phyloP scores from a whole-genome alignment of 768 basidiomycete genomes.

The Tremella fuciformis region DNA sequence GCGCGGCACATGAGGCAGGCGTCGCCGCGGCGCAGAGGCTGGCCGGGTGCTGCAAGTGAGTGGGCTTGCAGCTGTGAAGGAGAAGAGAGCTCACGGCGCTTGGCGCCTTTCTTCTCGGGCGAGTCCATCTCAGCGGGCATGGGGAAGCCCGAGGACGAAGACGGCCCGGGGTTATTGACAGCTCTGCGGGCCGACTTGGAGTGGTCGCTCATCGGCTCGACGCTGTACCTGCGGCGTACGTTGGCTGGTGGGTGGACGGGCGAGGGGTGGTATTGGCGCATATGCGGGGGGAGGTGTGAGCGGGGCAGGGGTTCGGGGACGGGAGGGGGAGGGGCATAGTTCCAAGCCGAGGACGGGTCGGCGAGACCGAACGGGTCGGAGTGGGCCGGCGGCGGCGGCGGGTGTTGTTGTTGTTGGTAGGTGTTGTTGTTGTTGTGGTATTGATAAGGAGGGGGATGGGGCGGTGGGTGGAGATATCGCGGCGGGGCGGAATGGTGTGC shows the following conservation, averaged over 20 bases:
- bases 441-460: slow-evolving; percentile 1
- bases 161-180: too few relatives aligned
- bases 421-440: background rate
- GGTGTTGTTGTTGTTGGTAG: background rate
- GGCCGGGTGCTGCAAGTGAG: slow-evolving; percentile 19
- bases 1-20: slow-evolving; percentile 44
- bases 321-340: too few relatives aligned
- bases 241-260: too few relatives aligned
- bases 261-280: too few relatives aligned
- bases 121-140: background rate
- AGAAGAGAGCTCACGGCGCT: background rate
- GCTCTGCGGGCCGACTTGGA: too few relatives aligned
- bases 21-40: slow-evolving; percentile 36
- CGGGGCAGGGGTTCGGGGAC: too few relatives aligned
- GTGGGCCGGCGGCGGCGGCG: background rate
- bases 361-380: too few relatives aligned
- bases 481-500: background rate
- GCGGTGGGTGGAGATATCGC: background rate
- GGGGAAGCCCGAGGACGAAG: background rate
- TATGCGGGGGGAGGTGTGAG: too few relatives aligned
- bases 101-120: background rate
- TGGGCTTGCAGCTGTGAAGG: background rate
- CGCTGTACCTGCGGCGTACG: too few relatives aligned
- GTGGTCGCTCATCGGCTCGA: too few relatives aligned
- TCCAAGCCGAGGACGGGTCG: too few relatives aligned